Base-by-base conservation (phyloP, 331 rosid genomes). In the Malus hybrid region DNA sequence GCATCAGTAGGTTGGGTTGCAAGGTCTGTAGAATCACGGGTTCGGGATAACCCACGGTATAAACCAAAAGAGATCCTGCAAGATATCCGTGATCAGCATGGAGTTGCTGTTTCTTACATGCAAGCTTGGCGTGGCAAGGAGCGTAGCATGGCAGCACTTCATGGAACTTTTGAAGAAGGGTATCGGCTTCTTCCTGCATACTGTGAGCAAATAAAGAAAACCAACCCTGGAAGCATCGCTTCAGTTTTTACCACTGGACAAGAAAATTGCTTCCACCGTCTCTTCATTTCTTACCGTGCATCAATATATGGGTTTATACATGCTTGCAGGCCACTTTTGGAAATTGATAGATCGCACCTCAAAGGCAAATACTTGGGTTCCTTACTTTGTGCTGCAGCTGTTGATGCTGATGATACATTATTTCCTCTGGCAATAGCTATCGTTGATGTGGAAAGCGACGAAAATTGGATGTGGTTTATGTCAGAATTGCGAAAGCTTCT, bases 81-180 rank as follows among this genome's bases (percentile, higher is more conserved):
- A 78, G 97, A 91, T 87, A 93, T 93, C 70, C 96, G 94, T 6
- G 98, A 90, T 80, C 91, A 90, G 89, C 98, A 93, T 74, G 98
- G 98, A 77, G 98, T 93, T 74, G 96, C 97, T 76, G 98, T 93
- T 77, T 93, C 98, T 70, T 93, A 93, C 84, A 93, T 93, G 98
- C 98, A 93, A 90, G 98, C 98, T 73, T 93, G 98, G 98, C 96
- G 98, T 44, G 98, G 98, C 76, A 93, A 93, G 87, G 98, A 93
- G 68, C 91, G 98, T n/a, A 93, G 98, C 85, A 93, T 93, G 97
- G 97, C 98, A 67, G 96, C 98, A 4, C 98, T 93, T 83, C 98
- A 93, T 86, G 98, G 98, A 83, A 93, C 98, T 74, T 92, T 82
- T 83, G 98, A 93, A 87, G 98, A 93, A 80, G 98, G 98, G 12